Evolutionary conservation across 345 rosid genomes (phyloP).

Genomic region (Toxicodendron radicans): DNA sequence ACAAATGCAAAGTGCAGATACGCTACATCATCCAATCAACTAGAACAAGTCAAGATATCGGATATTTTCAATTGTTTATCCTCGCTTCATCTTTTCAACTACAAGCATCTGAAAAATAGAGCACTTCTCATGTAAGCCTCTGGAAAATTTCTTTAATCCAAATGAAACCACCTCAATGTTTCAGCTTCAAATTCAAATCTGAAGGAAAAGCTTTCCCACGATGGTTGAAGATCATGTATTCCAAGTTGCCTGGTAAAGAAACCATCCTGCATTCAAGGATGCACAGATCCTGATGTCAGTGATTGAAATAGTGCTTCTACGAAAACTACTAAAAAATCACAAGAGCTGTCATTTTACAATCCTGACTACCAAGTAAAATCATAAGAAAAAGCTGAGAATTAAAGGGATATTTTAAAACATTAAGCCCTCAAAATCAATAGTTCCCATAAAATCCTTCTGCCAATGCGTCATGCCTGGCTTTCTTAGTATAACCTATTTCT

Average conservation of each 20-base stretch:
- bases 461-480: too few relatives aligned
- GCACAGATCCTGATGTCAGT: slow-evolving; percentile 10
- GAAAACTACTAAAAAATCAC: neutral
- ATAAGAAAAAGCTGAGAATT: neutral
- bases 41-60: neutral
- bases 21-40: neutral
- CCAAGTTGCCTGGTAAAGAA: slow-evolving; percentile 75
- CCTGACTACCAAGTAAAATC: neutral
- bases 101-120: neutral
- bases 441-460: too few relatives aligned
- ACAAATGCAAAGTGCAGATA: neutral
- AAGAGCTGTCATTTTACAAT: neutral
- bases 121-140: neutral
- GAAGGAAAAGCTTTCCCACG: slow-evolving; percentile 58
- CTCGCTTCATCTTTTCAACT: neutral
- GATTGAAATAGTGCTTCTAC: neutral
- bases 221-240: slow-evolving; percentile 90
- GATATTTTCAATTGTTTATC: neutral
- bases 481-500: too few relatives aligned
- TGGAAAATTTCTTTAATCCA: slow-evolving; percentile 5
- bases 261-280: slow-evolving; percentile 62
- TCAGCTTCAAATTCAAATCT: slow-evolving; percentile 51
- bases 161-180: slow-evolving; percentile 30
- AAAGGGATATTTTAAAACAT: too few relatives aligned
- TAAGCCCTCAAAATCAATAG: too few relatives aligned